Percentiles rank a stretch among this genome's conserved stretches.
phyloP scores from a whole-genome alignment of 768 basidiomycete genomes.

The Russula brevipes region DNA sequence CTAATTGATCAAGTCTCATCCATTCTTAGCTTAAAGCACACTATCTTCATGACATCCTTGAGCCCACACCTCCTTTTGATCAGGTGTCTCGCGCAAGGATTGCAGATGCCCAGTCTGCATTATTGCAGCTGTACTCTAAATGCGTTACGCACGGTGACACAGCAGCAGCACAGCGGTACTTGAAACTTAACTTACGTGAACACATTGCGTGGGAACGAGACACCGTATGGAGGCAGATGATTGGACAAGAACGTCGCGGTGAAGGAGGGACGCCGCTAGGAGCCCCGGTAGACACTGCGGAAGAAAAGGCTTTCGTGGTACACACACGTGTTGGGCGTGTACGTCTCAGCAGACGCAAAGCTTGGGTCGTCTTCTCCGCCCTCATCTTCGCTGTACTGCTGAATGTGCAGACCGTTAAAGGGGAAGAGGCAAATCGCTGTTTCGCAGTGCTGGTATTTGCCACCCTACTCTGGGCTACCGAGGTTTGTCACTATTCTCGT shows the following conservation, averaged over 20 bases:
- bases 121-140: slow-evolving; percentile 74
- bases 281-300: slow-evolving; percentile 32
- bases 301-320: slow-evolving; percentile 45
- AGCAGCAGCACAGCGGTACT: slow-evolving; percentile 66
- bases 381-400: slow-evolving; percentile 56
- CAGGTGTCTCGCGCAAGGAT: slow-evolving; percentile 57
- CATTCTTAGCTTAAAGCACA: slow-evolving; percentile 59
- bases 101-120: slow-evolving; percentile 48
- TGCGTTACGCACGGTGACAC: slow-evolving; percentile 76
- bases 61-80: slow-evolving; percentile 63
- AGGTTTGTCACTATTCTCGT: slow-evolving; percentile 48
- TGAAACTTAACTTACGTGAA: slow-evolving; percentile 83
- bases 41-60: slow-evolving; percentile 69
- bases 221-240: slow-evolving; percentile 97
- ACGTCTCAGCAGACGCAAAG: slow-evolving; percentile 55
- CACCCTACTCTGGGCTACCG: slow-evolving; percentile 93
- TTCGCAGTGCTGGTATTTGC: slow-evolving; percentile 86
- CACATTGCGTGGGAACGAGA: slow-evolving; percentile 97
- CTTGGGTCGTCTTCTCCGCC: slow-evolving; percentile 55
- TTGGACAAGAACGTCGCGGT: slow-evolving; percentile 72
- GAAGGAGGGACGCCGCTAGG: slow-evolving; percentile 32
- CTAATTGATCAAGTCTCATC: background rate
- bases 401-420: slow-evolving; percentile 53
- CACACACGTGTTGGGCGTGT: slow-evolving; percentile 64
- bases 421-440: slow-evolving; percentile 76